Evolutionary conservation across 306 rosid species (phyloP).

Genomic region (Lupinus albus): DNA sequence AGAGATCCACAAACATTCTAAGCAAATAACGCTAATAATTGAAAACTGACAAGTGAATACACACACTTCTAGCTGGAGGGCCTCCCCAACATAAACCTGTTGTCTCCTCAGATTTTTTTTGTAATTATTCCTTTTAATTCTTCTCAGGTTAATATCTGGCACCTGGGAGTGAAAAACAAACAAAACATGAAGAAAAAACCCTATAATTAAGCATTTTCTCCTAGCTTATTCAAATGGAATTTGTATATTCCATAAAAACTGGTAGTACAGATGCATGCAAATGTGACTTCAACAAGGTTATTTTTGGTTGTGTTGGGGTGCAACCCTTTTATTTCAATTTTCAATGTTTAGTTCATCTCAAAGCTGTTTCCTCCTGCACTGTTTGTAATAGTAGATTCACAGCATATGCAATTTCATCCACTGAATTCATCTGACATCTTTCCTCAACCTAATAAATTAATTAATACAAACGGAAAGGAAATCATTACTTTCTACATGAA

Average conservation of each 20-base stretch:
- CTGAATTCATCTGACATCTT: slow-evolving; percentile 64
- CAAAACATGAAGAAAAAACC: not conserved
- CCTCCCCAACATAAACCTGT: slow-evolving; percentile 20
- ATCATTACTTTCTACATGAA: not conserved
- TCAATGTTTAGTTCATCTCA: slow-evolving; percentile 40
- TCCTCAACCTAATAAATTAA: slow-evolving; percentile 59
- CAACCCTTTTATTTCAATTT: not conserved
- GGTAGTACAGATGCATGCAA: too few species aligned
- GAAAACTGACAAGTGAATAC: slow-evolving; percentile 19
- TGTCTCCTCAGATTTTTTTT: not conserved
- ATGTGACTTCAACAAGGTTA: not conserved
- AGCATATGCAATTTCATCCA: slow-evolving; percentile 76
- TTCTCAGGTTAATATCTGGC: not conserved
- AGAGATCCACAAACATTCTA: slow-evolving; percentile 31
- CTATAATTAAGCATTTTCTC: slow-evolving; percentile 31
- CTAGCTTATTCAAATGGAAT: slow-evolving; percentile 34
- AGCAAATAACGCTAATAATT: slow-evolving; percentile 32
- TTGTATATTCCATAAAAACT: not conserved
- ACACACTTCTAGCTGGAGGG: not conserved
- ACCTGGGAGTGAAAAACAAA: not conserved
- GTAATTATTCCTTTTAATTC: too few species aligned
- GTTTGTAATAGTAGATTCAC: slow-evolving; percentile 62
- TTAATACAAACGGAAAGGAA: not conserved
- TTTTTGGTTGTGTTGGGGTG: slow-evolving; percentile 3
- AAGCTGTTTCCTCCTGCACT: slow-evolving; percentile 56